Base-by-base conservation (phyloP, 176 grass and related monocot species). In the Aegilops tauschii region DNA sequence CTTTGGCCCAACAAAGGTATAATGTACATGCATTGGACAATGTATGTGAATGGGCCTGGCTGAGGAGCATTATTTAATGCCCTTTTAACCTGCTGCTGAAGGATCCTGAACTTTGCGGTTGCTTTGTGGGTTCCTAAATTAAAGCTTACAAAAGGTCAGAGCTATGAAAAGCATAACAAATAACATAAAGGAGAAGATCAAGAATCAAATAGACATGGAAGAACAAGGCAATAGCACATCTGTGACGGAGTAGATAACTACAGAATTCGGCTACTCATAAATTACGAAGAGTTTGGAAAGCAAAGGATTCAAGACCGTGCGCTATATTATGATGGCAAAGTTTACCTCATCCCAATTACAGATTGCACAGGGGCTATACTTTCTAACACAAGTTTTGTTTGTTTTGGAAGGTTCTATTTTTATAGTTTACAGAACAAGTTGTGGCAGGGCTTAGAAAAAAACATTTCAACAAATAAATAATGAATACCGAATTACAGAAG, bases 41-140 rank as follows among this genome's bases (percentile, higher is more conserved):
- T 84, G 76, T 95, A 98, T 18, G 96, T 98, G 84, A 98, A 98
- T 61, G 96, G 96, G 31, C 96, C 96, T 68, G 96, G 96, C 78
- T 88, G 87, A 69, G 96, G 96, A 37, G 18, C 62, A 87, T 95
- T 93, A 77, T 95, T 80, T 79, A 98, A 54, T 54, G 93, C 93
- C 49, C 82, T 62, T 83, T 86, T 90, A 7, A 95, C 88, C 83
- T 95, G 81, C 29, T 92, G 93, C 69, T 89, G 78, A 86, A 95
- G 93, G 44, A 98, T 82, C 82, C 70, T 86, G 87, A 98, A 98
- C 85, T 95, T 98, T 78, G 87, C 63, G 29, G 96, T 94, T 83
- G 96, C 93, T 92, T 95, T 98, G 25, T 50, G 76, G 18, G 92
- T 95, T 83, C 96, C 96, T 98, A 73, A 75, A 71, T 86, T 42